phyloP scores from a whole-genome alignment of 805 yeast genomes.

The Kuraishia capsulata region DNA sequence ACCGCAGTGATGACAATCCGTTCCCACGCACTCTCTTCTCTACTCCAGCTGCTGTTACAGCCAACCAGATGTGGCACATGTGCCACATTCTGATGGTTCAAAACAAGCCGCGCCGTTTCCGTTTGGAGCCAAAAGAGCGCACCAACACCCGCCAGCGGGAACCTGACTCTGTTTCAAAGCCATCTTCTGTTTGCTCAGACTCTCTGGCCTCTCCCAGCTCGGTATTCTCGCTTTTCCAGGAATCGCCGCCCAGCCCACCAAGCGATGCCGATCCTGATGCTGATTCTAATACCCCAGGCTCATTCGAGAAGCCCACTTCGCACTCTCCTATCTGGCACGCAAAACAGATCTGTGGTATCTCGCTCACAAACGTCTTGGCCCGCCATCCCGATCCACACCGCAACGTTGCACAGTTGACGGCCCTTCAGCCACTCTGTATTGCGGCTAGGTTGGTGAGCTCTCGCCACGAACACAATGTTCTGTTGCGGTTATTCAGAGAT shows the following conservation, averaged over 20 bases:
- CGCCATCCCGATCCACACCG: not conserved
- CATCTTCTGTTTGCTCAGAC: not conserved
- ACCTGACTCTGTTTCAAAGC: slow-evolving; percentile 4
- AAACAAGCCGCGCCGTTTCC: slow-evolving; percentile 27
- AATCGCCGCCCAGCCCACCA: not conserved
- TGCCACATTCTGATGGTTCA: slow-evolving; percentile 27
- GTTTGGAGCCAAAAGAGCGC: slow-evolving; percentile 10
- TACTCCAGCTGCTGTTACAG: slow-evolving; percentile 26
- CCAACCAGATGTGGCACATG: slow-evolving; percentile 29
- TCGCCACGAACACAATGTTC: slow-evolving; percentile 13
- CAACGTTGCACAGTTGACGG: slow-evolving; percentile 15
- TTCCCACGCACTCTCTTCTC: slow-evolving; percentile 27
- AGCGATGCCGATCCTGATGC: not conserved
- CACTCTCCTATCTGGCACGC: slow-evolving; percentile 29
- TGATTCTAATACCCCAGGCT: not conserved
- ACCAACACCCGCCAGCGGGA: not conserved
- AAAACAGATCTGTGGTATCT: slow-evolving; percentile 26
- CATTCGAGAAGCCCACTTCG: too few relatives aligned
- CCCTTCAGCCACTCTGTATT: slow-evolving; percentile 16
- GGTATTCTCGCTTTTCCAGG: not conserved
- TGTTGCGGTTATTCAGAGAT: slow-evolving; percentile 12
- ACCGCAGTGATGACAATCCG: slow-evolving; percentile 16
- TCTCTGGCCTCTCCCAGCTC: not conserved
- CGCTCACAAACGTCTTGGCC: slow-evolving; percentile 10
- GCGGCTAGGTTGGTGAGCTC: slow-evolving; percentile 17